Conservation (phyloP, 2,329 filamentous ascomycete species). For the Acrodontium crateriforme region DNA sequence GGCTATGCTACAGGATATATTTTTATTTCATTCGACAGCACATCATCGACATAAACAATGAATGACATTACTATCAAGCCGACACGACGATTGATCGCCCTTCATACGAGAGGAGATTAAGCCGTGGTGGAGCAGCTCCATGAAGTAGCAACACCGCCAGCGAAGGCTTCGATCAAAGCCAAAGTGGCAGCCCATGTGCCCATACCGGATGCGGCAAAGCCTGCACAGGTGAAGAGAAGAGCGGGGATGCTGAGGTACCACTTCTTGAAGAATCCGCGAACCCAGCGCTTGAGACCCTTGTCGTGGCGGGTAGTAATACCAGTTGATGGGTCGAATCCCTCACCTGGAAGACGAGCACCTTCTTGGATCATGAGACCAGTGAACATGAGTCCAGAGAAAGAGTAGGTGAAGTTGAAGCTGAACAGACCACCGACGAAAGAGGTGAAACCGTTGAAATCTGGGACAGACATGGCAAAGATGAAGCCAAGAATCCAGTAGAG, state of each 20-base stretch:
- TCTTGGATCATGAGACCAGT: constrained; percentile 30
- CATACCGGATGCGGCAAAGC: constrained; percentile 25
- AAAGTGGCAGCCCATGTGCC: constrained; percentile 28
- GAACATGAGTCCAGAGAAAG: constrained; percentile 38
- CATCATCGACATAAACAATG: too few relatives aligned
- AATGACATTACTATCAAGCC: too few relatives aligned
- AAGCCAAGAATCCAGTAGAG: constrained; percentile 46
- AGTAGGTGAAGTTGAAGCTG: constrained; percentile 47
- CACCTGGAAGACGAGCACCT: constrained; percentile 30
- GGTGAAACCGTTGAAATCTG: constrained; percentile 25
- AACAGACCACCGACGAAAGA: constrained; percentile 40
- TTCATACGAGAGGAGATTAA: too few relatives aligned
- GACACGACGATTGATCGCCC: too few relatives aligned
- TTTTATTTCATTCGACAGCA: too few relatives aligned
- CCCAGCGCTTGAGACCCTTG: constrained; percentile 26
- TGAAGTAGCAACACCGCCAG: constrained; percentile 6
- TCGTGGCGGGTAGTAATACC: constrained; percentile 23
- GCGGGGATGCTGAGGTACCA: constrained; percentile 17
- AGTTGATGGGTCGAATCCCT: constrained; percentile 29
- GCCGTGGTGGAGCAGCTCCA: constrained; percentile 5
- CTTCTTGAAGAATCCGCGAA: constrained; percentile 26
- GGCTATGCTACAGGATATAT: too few relatives aligned
- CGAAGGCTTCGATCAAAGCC: constrained; percentile 22
- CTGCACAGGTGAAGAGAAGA: constrained; percentile 26
- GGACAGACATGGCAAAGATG: constrained; percentile 40